Evolutionary conservation across 371 early-diverging fungal genomes (phyloP).

Genomic region (Catenaria anguillulae): DNA sequence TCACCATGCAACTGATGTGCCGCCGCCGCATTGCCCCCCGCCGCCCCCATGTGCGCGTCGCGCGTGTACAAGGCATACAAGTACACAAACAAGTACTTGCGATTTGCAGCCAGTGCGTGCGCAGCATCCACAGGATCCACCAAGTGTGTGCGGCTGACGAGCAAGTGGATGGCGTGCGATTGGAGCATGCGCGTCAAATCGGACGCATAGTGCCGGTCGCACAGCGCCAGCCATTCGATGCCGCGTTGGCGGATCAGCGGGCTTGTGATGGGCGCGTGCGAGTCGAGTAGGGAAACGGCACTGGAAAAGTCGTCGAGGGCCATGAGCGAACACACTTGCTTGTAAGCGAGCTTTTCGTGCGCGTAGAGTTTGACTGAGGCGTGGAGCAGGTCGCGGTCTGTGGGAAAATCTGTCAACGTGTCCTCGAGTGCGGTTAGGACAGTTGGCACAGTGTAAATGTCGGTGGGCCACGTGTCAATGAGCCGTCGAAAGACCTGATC

Average conservation of each 20-base stretch:
- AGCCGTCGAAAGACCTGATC: conserved; percentile 31
- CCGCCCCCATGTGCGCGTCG: conserved; percentile 3
- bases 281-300: neutral
- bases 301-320: conserved; percentile 26
- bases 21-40: too few species aligned
- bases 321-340: conserved; percentile 52
- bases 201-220: neutral
- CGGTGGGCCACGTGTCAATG: conserved; percentile 60
- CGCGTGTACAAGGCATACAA: conserved; percentile 4
- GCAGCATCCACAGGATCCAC: too few species aligned
- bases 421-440: conserved; percentile 63
- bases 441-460: conserved; percentile 50
- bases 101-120: too few species aligned
- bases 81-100: conserved; percentile 6
- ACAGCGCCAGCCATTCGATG: neutral
- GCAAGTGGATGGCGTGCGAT: neutral
- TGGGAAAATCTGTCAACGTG: conserved; percentile 19
- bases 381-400: conserved; percentile 43
- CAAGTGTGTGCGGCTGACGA: neutral
- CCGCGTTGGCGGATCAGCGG: neutral
- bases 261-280: neutral
- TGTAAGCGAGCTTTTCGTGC: conserved; percentile 14
- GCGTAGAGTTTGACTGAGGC: conserved; percentile 62
- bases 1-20: neutral
- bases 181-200: neutral